Percentiles rank a stretch among this genome's conserved stretches.
phyloP scores from a whole-genome alignment of 345 rosid genomes.

The Cochlearia excelsa region DNA sequence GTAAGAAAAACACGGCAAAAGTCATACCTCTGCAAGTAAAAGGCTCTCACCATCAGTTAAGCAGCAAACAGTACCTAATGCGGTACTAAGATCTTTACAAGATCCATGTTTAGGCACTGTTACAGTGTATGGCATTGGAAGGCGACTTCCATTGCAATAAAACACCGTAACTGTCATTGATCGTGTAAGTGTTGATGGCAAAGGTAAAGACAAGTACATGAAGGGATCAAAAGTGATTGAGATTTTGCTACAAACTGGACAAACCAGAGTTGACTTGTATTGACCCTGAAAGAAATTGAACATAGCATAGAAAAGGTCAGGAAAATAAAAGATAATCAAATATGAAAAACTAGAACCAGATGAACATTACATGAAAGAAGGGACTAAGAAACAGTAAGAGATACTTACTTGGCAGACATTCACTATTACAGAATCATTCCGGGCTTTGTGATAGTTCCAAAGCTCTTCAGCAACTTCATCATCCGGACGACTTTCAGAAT shows the following conservation, averaged over 20 bases:
- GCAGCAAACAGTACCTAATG: slow-evolving; percentile 74
- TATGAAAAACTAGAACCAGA: slow-evolving; percentile 2
- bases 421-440: slow-evolving; percentile 93
- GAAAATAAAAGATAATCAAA: slow-evolving; percentile 6
- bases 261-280: slow-evolving; percentile 93
- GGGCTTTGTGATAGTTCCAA: slow-evolving; percentile 94
- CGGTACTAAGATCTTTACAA: slow-evolving; percentile 70
- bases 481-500: slow-evolving; percentile 75
- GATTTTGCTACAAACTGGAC: slow-evolving; percentile 82
- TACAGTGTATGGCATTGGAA: slow-evolving; percentile 84
- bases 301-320: slow-evolving; percentile 18
- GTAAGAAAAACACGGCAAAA: slow-evolving; percentile 5
- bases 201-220: slow-evolving; percentile 90
- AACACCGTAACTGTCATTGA: slow-evolving; percentile 78
- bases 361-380: slow-evolving; percentile 22
- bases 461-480: slow-evolving; percentile 89
- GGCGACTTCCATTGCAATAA: slow-evolving; percentile 74
- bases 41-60: slow-evolving; percentile 70
- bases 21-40: slow-evolving; percentile 77
- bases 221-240: slow-evolving; percentile 97
- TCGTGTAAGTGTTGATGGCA: slow-evolving; percentile 83
- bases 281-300: slow-evolving; percentile 65
- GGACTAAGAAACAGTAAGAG: slow-evolving; percentile 6
- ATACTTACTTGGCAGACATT: slow-evolving; percentile 81
- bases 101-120: slow-evolving; percentile 74